These are phyloP conservation scores for Rhodotorula graminis DNA, from an alignment of 768 basidiomycete genomes.

Conservation along the genomic window DNA sequence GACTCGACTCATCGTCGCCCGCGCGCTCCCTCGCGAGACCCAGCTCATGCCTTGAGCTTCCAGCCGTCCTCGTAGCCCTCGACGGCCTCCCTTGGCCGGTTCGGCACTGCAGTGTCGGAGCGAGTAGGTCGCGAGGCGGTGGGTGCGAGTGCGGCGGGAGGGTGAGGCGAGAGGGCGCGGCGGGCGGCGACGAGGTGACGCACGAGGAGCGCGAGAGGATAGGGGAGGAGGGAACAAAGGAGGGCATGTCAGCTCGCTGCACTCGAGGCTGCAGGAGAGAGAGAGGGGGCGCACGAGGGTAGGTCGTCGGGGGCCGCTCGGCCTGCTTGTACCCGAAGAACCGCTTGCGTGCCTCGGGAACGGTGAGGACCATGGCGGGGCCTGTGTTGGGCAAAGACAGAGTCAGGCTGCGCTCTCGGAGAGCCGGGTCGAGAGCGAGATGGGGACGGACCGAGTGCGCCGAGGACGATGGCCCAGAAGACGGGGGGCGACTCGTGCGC, in stretches of 20 bases:
- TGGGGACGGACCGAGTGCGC: slow-evolving; percentile 27
- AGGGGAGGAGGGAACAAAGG: too few relatives aligned
- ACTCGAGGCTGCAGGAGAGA: neutral
- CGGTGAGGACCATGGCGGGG: slow-evolving; percentile 38
- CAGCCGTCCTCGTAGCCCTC: slow-evolving; percentile 44
- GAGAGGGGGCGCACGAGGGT: slow-evolving; percentile 35
- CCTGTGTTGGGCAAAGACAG: slow-evolving; percentile 10
- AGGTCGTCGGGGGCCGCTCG: slow-evolving; percentile 40
- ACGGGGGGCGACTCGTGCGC: slow-evolving; percentile 40
- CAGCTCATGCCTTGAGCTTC: slow-evolving; percentile 28
- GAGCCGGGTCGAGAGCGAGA: neutral
- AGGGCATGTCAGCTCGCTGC: too few relatives aligned
- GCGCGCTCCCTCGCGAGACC: neutral
- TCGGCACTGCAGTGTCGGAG: slow-evolving; percentile 30
- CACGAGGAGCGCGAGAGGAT: too few relatives aligned
- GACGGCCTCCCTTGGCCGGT: slow-evolving; percentile 36
- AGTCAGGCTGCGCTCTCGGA: neutral
- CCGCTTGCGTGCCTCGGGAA: slow-evolving; percentile 39
- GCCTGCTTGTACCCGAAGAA: slow-evolving; percentile 40
- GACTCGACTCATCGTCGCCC: too few relatives aligned
- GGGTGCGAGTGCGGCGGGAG: neutral
- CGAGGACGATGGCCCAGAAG: slow-evolving; percentile 34
- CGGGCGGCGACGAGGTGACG: neutral
- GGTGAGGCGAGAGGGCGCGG: neutral
- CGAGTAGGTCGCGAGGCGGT: neutral